Conservation (phyloP, 73 alveolate species). For the Tetrahymena borealis region DNA sequence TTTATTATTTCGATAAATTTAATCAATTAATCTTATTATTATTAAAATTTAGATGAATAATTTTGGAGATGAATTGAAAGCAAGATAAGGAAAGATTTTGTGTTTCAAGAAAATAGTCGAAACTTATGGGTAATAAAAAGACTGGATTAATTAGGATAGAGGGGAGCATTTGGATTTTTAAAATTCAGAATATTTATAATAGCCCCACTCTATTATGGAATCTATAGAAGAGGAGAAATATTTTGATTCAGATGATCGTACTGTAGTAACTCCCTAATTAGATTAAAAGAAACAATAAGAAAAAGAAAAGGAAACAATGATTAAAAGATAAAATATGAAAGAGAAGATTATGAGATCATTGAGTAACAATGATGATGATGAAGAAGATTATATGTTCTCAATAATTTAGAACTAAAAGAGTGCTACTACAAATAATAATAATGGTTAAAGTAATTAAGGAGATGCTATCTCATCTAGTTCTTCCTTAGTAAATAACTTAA, state of each 20-base stretch:
- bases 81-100: background rate
- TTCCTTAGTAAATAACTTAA: background rate
- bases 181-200: background rate
- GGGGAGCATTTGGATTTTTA: background rate
- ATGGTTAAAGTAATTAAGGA: background rate
- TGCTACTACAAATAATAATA: background rate
- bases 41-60: background rate
- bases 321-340: background rate
- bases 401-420: background rate
- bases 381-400: background rate
- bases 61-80: background rate
- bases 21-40: background rate
- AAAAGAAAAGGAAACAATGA: background rate
- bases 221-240: background rate
- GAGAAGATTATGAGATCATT: background rate
- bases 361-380: background rate
- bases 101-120: background rate
- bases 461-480: background rate
- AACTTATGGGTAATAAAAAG: background rate
- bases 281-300: background rate
- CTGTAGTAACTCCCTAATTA: background rate
- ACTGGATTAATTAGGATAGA: background rate
- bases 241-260: background rate
- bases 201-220: background rate
- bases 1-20: background rate